Base-by-base conservation (phyloP, 1,284 basidiomycete species). In the Veloboletus limbatus region DNA sequence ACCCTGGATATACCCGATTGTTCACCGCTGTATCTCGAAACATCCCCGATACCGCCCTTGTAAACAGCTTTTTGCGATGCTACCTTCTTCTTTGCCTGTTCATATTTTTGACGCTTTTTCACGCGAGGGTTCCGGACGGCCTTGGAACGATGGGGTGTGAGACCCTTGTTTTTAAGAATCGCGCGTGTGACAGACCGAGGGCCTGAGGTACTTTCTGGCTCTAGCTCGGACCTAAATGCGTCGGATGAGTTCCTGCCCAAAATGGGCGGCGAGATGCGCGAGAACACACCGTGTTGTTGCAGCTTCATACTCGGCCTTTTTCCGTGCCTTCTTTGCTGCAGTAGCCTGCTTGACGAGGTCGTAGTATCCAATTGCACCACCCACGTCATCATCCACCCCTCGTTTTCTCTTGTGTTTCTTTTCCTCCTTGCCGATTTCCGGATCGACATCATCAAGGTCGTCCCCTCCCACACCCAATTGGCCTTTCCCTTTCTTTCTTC, bases 21-120 rank as follows among this genome's bases (percentile, higher is more conserved):
- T 67, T 88, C 85, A 56, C 85, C 85, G 16, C 76, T 79, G 65
- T 88, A 88, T 54, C 70, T 72, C n/a, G 75, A 77, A 22, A 70
- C 73, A 49, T 77, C 76, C 21, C 75, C 77, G 49, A 89, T 71
- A 26, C 92, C 90, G 50, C 92, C 92, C 67, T 89, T 94, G 78
- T 83, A 97, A 21, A 93, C 78, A 17, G 92, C 84, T 65, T 91
- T 87, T 69, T 94, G 91, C 24, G 88, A 92, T 21, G 84, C 75
- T 16, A 97, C 74, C 69, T 87, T 92, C 74, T 89, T 92, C 76
- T 95, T 89, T 50, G 93, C 94, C 71, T 96, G 88, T 62, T 94
- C 93, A 75, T 86, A 97, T 61, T 82, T 86, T 67, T 87, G 77
- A 39, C 90, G 80, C 69, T 97, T 97, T 80, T 97, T 97, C 69